Conservation (phyloP, 1,284 basidiomycete genomes). For the Flammula alnicola region DNA sequence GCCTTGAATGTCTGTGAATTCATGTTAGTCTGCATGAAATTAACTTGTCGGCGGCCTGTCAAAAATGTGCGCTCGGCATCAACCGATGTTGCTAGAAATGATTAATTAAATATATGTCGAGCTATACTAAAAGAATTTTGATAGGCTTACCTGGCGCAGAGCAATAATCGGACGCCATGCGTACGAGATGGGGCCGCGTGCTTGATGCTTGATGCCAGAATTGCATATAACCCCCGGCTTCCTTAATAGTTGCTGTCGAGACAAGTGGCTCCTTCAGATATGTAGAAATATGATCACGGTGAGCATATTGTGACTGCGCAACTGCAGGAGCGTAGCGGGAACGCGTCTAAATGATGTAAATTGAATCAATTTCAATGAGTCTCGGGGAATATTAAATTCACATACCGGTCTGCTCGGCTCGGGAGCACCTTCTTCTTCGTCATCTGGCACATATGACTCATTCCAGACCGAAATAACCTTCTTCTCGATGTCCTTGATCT, state of each 20-base stretch:
- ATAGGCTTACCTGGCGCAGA: conserved; percentile 26
- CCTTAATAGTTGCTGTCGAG: conserved; percentile 11
- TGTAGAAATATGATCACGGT: conserved; percentile 21
- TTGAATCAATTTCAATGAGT: too few relatives aligned
- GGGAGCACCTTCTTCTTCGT: too few relatives aligned
- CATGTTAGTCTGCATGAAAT: conserved; percentile 34
- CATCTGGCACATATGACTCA: too few relatives aligned
- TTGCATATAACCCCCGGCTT: conserved; percentile 25
- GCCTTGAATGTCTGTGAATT: conserved; percentile 35
- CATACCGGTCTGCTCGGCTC: too few relatives aligned
- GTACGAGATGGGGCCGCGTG: conserved; percentile 20
- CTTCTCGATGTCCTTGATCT: conserved; percentile 18
- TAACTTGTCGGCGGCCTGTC: conserved; percentile 28
- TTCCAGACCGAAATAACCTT: too few relatives aligned
- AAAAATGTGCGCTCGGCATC: conserved; percentile 36
- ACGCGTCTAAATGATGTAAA: too few relatives aligned
- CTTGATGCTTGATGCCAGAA: conserved; percentile 19
- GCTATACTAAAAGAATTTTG: not conserved
- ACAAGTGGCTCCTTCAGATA: conserved; percentile 25
- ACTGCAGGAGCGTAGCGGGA: too few relatives aligned
- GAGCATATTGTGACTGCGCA: not conserved
- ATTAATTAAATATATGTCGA: not conserved
- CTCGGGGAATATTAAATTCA: too few relatives aligned
- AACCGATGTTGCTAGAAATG: conserved; percentile 27
- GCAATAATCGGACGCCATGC: conserved; percentile 30